phyloP scores from a whole-genome alignment of 768 basidiomycete species.

The Sarcodon aspratus region DNA sequence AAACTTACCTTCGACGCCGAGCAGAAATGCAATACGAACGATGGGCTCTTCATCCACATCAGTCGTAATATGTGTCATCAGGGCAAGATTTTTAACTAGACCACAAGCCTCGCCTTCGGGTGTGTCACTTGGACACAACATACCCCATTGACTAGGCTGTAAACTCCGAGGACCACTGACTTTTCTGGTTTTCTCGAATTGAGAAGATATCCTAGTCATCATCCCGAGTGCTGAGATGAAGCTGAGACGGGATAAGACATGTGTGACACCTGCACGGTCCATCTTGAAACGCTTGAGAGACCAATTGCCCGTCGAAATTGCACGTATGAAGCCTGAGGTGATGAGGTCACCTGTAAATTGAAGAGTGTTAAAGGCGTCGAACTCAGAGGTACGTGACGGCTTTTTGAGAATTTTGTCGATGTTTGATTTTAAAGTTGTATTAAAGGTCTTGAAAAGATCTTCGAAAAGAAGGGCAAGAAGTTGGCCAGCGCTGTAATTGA shows the following conservation, averaged over 20 bases:
- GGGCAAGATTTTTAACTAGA: constrained; percentile 92
- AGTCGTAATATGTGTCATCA: constrained; percentile 99
- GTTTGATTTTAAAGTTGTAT: constrained; percentile 84
- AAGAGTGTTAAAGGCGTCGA: constrained; percentile 91
- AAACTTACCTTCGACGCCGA: constrained; percentile 87
- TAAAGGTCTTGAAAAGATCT: constrained; percentile 98
- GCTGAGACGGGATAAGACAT: constrained; percentile 88
- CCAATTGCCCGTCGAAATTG: constrained; percentile 99
- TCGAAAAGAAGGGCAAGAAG: constrained; percentile 92
- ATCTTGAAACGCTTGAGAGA: constrained; percentile 98
- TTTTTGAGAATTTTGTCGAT: constrained; percentile 98
- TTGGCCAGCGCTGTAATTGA: constrained; percentile 72
- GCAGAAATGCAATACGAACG: constrained; percentile 78
- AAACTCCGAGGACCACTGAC: constrained; percentile 95
- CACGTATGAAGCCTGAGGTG: constrained; percentile 90
- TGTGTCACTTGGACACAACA: constrained; percentile 96
- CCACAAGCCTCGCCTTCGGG: constrained; percentile 99
- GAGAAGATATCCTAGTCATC: constrained; percentile 99
- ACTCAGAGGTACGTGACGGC: constrained; percentile 86
- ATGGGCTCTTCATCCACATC: constrained; percentile 97
- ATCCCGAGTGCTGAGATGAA: constrained; percentile 98
- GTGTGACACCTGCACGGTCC: constrained; percentile 97
- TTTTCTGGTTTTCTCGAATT: constrained; percentile 99
- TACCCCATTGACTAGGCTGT: constrained; percentile 98
- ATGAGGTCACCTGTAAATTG: constrained; percentile 95